phyloP scores from a whole-genome alignment of 2,329 filamentous ascomycete species.

The Capronia americana region DNA sequence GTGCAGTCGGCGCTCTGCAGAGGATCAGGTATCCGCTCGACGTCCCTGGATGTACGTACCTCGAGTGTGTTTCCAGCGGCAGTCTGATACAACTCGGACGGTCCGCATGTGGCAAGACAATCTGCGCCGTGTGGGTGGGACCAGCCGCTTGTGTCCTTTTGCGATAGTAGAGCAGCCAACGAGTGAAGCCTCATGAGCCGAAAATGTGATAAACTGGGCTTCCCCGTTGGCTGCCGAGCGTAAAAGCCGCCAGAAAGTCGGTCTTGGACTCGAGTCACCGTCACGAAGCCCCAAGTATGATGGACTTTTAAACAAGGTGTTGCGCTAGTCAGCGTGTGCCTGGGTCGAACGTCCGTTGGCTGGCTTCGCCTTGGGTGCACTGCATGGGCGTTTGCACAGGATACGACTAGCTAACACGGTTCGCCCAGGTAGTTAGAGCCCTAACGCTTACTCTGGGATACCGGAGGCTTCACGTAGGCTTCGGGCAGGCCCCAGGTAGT shows the following conservation, averaged over 20 bases:
- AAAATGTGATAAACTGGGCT: neutral
- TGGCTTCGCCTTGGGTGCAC: neutral
- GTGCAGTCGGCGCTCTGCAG: conserved; percentile 10
- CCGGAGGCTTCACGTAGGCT: neutral
- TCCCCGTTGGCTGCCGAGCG: neutral
- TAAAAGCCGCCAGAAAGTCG: neutral
- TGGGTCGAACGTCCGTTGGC: neutral
- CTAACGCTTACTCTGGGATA: neutral
- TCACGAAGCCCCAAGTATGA: neutral
- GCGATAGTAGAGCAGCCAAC: neutral
- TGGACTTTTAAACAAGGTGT: conserved; percentile 1
- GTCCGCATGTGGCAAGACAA: neutral
- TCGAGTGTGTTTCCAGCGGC: neutral
- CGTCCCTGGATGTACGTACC: neutral
- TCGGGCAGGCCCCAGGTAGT: neutral
- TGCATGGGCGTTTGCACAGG: neutral
- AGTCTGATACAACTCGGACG: neutral
- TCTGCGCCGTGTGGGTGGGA: neutral
- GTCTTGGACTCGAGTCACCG: no score
- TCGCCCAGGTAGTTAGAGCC: neutral
- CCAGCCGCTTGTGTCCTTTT: conserved; percentile 4
- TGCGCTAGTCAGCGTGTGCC: neutral
- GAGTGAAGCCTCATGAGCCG: neutral
- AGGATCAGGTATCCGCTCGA: conserved; percentile 1
- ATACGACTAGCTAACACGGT: no score